Conservation (phyloP, 352 stramenopile species). For the Pythium biforme region DNA sequence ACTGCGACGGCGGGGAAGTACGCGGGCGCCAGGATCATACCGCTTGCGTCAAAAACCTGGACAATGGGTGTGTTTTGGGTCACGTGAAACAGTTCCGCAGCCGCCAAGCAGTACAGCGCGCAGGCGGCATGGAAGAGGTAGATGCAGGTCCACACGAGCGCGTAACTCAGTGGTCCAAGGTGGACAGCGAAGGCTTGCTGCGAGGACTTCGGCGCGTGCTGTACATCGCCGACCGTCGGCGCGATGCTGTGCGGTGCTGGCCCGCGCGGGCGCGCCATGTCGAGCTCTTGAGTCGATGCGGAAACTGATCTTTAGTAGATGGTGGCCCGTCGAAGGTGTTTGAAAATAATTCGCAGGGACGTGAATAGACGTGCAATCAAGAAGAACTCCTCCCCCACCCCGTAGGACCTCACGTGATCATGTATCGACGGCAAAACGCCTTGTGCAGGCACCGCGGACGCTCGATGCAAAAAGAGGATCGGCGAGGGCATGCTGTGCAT, state of each 20-base stretch:
- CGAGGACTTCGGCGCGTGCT: background rate
- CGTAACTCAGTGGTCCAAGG: background rate
- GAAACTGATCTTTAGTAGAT: no score
- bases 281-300: no score
- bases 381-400: no score
- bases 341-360: no score
- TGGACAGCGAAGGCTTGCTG: background rate
- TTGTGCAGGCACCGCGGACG: no score
- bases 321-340: no score
- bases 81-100: background rate
- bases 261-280: no score
- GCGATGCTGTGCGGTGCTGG: background rate
- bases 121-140: constrained; percentile 4
- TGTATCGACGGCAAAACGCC: no score
- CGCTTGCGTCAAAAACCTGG: background rate
- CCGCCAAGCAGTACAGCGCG: constrained; percentile 11
- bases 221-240: background rate
- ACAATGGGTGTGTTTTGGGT: background rate
- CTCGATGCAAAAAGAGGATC: no score
- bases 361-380: no score
- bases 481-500: no score
- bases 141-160: background rate
- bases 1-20: background rate
- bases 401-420: no score
- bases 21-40: background rate